These are phyloP conservation scores for Pterocarpus macrocarpus DNA, from an alignment of 306 rosid species.

Conservation along the genomic window DNA sequence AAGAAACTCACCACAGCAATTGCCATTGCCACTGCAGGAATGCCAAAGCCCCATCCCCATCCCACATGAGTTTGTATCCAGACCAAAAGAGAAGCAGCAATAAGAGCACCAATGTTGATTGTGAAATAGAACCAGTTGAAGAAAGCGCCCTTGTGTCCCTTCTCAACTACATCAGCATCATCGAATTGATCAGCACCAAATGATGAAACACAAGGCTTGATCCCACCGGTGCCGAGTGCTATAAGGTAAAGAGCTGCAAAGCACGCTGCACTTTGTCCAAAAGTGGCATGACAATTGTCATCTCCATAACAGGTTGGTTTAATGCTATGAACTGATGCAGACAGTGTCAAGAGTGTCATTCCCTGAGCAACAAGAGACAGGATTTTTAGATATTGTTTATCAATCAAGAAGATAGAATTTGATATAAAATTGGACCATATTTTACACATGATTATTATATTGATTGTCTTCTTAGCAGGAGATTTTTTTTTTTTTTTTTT, in stretches of 20 bases:
- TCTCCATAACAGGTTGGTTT: constrained; percentile 63
- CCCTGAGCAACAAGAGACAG: constrained; percentile 56
- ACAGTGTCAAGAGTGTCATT: constrained; percentile 75
- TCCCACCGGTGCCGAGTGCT: constrained; percentile 80
- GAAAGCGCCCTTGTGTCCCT: constrained; percentile 71
- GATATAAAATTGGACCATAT: background rate
- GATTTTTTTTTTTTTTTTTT: no score
- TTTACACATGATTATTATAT: background rate
- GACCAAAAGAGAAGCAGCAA: constrained; percentile 68
- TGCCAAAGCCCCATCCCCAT: constrained; percentile 78
- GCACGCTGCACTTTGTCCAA: constrained; percentile 56
- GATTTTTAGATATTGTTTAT: background rate
- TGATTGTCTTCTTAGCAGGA: no score
- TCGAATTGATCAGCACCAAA: constrained; percentile 82
- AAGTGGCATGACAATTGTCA: constrained; percentile 54
- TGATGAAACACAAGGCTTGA: constrained; percentile 78
- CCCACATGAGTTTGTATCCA: constrained; percentile 66
- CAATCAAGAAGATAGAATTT: constrained; percentile 31
- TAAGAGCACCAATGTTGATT: constrained; percentile 70
- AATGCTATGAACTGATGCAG: constrained; percentile 69
- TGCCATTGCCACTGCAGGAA: constrained; percentile 74
- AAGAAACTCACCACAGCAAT: constrained; percentile 70
- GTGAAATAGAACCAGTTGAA: constrained; percentile 82
- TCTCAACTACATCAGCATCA: constrained; percentile 68
- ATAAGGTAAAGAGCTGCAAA: constrained; percentile 68